Percentiles rank a stretch among this genome's conserved stretches.
Conservation (phyloP, 345 rosid genomes). For the Punica granatum region DNA sequence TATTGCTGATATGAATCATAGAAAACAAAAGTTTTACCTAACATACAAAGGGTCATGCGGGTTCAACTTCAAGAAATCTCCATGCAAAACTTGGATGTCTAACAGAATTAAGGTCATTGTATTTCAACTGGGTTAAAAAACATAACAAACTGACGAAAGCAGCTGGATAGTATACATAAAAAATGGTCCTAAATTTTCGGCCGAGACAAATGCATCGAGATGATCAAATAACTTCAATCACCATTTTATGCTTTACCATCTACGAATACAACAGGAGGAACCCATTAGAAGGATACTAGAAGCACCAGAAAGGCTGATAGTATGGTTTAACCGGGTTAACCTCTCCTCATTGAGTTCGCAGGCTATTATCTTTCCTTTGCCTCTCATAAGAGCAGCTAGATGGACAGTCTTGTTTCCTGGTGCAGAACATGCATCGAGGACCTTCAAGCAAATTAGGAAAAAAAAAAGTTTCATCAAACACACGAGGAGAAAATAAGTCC, state of each 20-base stretch:
- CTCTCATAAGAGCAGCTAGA: constrained; percentile 89
- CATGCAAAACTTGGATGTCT: constrained; percentile 53
- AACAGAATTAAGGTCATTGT: constrained; percentile 28
- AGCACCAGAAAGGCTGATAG: constrained; percentile 77
- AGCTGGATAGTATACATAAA: too few species aligned
- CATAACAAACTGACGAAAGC: background rate
- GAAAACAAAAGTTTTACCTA: constrained; percentile 30
- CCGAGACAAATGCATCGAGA: background rate
- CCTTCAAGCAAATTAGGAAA: constrained; percentile 35
- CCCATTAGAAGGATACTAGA: constrained; percentile 53
- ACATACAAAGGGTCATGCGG: constrained; percentile 47
- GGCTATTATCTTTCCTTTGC: constrained; percentile 65
- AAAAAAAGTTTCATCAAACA: background rate
- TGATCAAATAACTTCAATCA: background rate
- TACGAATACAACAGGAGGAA: background rate
- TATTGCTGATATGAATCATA: background rate
- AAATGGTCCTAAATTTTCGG: too few species aligned
- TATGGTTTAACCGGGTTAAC: constrained; percentile 56
- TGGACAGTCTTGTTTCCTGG: constrained; percentile 98
- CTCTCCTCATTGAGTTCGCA: constrained; percentile 76
- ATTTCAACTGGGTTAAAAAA: background rate
- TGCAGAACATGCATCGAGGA: constrained; percentile 96
- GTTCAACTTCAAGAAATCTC: constrained; percentile 63
- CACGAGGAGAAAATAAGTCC: background rate
- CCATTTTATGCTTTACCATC: too few species aligned